Evolutionary conservation across 352 stramenopile species (phyloP).

Genomic region (Phytophthora ramorum): DNA sequence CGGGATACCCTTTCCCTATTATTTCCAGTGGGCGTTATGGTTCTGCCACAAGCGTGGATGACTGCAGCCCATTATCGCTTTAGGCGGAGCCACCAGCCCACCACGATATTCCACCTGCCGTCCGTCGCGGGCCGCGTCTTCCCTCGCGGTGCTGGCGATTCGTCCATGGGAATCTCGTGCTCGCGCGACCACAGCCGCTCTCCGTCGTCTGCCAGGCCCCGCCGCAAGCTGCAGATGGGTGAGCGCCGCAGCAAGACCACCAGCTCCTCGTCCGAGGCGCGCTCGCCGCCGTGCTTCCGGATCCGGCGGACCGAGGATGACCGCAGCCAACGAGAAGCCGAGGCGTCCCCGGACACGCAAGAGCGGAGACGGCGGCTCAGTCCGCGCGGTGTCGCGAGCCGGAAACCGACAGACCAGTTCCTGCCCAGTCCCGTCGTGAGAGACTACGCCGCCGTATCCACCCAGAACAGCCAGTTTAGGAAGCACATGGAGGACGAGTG

Average conservation of each 20-base stretch:
- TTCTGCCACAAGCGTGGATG: not conserved
- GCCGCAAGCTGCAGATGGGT: conserved; percentile 20
- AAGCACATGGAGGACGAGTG: conserved; percentile 89
- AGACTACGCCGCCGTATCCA: conserved; percentile 78
- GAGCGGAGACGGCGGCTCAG: conserved; percentile 24
- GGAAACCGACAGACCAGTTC: conserved; percentile 22
- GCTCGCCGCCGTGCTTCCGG: conserved; percentile 26
- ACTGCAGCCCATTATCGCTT: conserved; percentile 19
- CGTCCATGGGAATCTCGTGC: conserved; percentile 48
- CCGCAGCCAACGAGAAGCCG: conserved; percentile 5
- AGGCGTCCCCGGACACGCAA: conserved; percentile 13
- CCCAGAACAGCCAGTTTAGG: conserved; percentile 82
- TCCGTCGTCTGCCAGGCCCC: conserved; percentile 16
- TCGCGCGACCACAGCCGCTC: conserved; percentile 43
- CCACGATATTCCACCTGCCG: conserved; percentile 32
- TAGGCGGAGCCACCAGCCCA: conserved; percentile 9
- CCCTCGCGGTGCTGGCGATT: conserved; percentile 24
- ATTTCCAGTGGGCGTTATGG: conserved; percentile 41
- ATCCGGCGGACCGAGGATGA: conserved; percentile 13
- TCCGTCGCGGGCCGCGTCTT: conserved; percentile 17
- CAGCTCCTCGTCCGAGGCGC: conserved; percentile 20
- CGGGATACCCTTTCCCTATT: conserved; percentile 28
- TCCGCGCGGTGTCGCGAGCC: conserved; percentile 1
- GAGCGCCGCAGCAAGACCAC: conserved; percentile 30
- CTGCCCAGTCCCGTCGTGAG: conserved; percentile 56